phyloP scores from a whole-genome alignment of 495 filamentous ascomycete species.

The Talaromyces liani region DNA sequence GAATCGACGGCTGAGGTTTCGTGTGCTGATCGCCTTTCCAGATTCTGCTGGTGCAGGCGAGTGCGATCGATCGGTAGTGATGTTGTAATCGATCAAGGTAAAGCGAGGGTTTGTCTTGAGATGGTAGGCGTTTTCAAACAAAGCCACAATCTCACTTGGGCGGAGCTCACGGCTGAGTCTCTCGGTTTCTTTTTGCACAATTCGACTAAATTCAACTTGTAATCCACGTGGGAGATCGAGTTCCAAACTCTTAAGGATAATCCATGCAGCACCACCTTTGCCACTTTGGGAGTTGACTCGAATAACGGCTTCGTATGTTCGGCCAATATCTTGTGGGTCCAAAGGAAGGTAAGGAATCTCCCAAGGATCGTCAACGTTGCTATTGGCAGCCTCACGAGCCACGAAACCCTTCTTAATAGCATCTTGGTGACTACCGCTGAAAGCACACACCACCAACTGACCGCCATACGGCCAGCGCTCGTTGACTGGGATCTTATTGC shows the following conservation, averaged over 20 bases:
- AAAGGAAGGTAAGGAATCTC: slow-evolving; percentile 86
- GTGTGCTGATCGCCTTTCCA: slow-evolving; percentile 64
- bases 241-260: slow-evolving; percentile 79
- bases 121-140: slow-evolving; percentile 87
- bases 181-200: slow-evolving; percentile 77
- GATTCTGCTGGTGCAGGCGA: slow-evolving; percentile 65
- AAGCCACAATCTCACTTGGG: slow-evolving; percentile 68
- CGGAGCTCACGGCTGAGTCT: slow-evolving; percentile 71
- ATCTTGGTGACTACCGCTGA: slow-evolving; percentile 90
- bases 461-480: slow-evolving; percentile 77
- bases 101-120: slow-evolving; percentile 76
- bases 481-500: slow-evolving; percentile 92
- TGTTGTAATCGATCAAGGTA: slow-evolving; percentile 84
- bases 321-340: slow-evolving; percentile 87
- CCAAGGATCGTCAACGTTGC: slow-evolving; percentile 56
- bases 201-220: slow-evolving; percentile 82
- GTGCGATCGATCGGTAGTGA: slow-evolving; percentile 73
- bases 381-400: slow-evolving; percentile 51
- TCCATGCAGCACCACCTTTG: slow-evolving; percentile 93
- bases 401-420: slow-evolving; percentile 97
- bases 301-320: slow-evolving; percentile 95
- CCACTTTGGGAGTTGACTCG: slow-evolving; percentile 95
- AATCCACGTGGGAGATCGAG: slow-evolving; percentile 90
- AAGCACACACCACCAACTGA: slow-evolving; percentile 80
- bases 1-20: slow-evolving; percentile 75